These are phyloP conservation scores for Ramularia endophylla DNA, from an alignment of 2,329 filamentous ascomycete species.

Conservation along the genomic window DNA sequence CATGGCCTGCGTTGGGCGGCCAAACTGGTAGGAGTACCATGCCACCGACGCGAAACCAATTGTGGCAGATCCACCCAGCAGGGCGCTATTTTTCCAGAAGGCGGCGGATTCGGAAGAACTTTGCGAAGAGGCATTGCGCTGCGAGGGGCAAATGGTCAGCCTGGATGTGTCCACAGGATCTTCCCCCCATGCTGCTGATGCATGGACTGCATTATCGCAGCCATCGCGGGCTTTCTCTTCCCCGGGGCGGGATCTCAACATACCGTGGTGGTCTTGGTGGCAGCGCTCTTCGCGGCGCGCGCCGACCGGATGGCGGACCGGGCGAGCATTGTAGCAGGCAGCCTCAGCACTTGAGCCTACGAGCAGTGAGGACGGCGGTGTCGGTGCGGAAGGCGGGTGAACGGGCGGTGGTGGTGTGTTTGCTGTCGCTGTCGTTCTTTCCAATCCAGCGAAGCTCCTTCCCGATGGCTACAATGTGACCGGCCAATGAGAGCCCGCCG, in stretches of 20 bases:
- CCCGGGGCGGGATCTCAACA: slow-evolving; percentile 11
- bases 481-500: no score
- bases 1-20: slow-evolving; percentile 78
- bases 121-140: slow-evolving; percentile 63
- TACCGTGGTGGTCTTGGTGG: slow-evolving; percentile 44
- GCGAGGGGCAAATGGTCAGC: slow-evolving; percentile 18
- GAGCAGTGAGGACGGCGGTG: slow-evolving; percentile 10
- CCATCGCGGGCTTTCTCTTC: neutral
- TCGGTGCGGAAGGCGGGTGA: slow-evolving; percentile 5
- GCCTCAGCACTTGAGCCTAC: slow-evolving; percentile 30
- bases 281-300: slow-evolving; percentile 68
- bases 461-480: no score
- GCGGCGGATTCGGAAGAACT: slow-evolving; percentile 63
- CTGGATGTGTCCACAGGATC: slow-evolving; percentile 10
- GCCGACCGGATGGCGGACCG: slow-evolving; percentile 84
- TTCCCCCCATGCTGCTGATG: neutral
- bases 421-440: slow-evolving; percentile 1
- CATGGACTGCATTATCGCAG: neutral
- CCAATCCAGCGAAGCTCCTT: no score
- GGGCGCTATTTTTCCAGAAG: slow-evolving; percentile 77
- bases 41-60: slow-evolving; percentile 83
- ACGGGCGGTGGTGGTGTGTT: slow-evolving; percentile 9
- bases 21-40: slow-evolving; percentile 98
- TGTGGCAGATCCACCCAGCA: slow-evolving; percentile 78
- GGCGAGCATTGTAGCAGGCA: slow-evolving; percentile 66